Evolutionary conservation across 768 basidiomycete species (phyloP).

Genomic region (Kwoniella shandongensis): DNA sequence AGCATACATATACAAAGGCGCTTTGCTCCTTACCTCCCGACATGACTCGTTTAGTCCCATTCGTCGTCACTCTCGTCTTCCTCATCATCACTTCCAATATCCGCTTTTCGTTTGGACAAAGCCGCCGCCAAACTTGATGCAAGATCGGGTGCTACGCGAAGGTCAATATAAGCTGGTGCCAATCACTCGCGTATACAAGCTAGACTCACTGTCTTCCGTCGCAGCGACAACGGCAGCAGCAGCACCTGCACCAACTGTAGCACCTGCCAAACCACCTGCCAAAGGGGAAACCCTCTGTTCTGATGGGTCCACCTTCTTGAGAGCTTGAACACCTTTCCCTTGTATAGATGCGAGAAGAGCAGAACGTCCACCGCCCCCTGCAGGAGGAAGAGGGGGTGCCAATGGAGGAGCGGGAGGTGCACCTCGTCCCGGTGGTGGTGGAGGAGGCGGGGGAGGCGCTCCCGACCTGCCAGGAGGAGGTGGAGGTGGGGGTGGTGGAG

Average conservation of each 20-base stretch:
- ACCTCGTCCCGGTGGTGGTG: constrained; percentile 22
- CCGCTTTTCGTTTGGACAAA: constrained; percentile 76
- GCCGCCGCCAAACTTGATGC: constrained; percentile 82
- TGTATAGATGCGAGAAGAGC: constrained; percentile 78
- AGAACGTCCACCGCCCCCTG: constrained; percentile 22
- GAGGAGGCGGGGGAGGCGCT: constrained; percentile 39
- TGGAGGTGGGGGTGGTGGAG: constrained; percentile 51
- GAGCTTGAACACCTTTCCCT: constrained; percentile 70
- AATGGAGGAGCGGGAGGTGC: constrained; percentile 31
- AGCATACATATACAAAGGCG: no score
- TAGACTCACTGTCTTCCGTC: constrained; percentile 38
- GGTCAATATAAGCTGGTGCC: constrained; percentile 2
- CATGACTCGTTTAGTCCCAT: constrained; percentile 39
- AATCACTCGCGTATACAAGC: neutral
- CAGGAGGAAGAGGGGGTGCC: constrained; percentile 41
- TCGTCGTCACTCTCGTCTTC: constrained; percentile 62
- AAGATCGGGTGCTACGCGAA: constrained; percentile 63
- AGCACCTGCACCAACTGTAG: constrained; percentile 24
- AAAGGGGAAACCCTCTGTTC: constrained; percentile 44
- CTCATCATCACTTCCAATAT: constrained; percentile 76
- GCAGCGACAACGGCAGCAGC: constrained; percentile 31
- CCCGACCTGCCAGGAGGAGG: constrained; percentile 18
- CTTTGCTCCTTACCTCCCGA: no score
- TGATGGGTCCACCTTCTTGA: constrained; percentile 61
- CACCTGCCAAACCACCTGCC: constrained; percentile 29